These are phyloP conservation scores for Ascoidea asiatica DNA, from an alignment of 805 yeast species.

Conservation along the genomic window DNA sequence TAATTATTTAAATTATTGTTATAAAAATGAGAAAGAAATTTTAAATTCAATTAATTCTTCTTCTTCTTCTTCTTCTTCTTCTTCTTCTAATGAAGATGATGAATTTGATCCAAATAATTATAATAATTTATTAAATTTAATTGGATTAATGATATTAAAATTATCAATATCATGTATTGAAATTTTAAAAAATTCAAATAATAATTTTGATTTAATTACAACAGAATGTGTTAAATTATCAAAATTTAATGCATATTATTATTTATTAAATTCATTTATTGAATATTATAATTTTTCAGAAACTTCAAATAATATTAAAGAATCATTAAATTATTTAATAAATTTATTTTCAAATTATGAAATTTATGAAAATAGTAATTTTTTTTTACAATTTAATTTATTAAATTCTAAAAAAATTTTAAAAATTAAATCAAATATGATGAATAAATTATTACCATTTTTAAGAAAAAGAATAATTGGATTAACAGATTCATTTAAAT, in stretches of 20 bases:
- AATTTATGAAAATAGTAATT: constrained; percentile 58
- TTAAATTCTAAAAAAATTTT: constrained; percentile 36
- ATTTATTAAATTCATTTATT: constrained; percentile 26
- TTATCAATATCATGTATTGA: constrained; percentile 20
- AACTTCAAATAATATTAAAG: constrained; percentile 23
- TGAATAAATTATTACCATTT: constrained; percentile 31
- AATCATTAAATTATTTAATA: constrained; percentile 39
- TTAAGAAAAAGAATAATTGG: constrained; percentile 62
- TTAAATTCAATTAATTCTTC: too few relatives aligned
- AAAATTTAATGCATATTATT: constrained; percentile 37
- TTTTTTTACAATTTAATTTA: constrained; percentile 53
- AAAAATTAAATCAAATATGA: constrained; percentile 24
- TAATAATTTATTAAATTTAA: constrained; percentile 21
- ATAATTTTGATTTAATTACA: constrained; percentile 33
- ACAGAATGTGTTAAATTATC: constrained; percentile 32
- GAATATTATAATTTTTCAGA: constrained; percentile 23
- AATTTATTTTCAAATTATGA: constrained; percentile 50
- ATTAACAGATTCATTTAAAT: constrained; percentile 72
- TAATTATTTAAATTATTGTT: constrained; percentile 17
- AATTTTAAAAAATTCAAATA: constrained; percentile 20
- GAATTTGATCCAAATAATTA: constrained; percentile 16
- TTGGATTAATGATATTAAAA: constrained; percentile 27
- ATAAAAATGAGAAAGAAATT: too few relatives aligned
- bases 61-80: too few relatives aligned
- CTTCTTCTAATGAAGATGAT: background rate